Percentiles rank a stretch among this genome's conserved stretches.
Conservation (phyloP, 345 rosid genomes). For the Eucalyptus polybractea region DNA sequence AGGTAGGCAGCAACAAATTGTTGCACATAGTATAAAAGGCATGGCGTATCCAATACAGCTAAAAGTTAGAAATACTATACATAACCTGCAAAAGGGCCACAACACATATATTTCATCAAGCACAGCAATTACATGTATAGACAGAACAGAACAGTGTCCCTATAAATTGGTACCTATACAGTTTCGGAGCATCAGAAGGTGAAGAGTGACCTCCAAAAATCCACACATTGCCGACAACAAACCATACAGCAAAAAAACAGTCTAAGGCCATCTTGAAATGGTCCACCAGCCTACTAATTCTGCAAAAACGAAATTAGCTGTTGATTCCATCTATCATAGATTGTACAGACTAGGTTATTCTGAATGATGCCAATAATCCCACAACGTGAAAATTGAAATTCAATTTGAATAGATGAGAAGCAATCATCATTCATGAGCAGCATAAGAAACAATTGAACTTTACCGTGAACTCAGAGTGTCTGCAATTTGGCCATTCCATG, state of each 20-base stretch:
- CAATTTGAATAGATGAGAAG: background rate
- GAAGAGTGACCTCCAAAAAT: slow-evolving; percentile 74
- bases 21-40: slow-evolving; percentile 88
- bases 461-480: slow-evolving; percentile 41
- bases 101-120: background rate
- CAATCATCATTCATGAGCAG: background rate
- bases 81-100: slow-evolving; percentile 43
- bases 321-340: background rate
- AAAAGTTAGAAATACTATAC: slow-evolving; percentile 85
- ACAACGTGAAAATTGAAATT: background rate
- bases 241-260: slow-evolving; percentile 94
- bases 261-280: slow-evolving; percentile 86
- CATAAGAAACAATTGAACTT: background rate
- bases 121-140: background rate
- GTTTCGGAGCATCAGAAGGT: slow-evolving; percentile 78
- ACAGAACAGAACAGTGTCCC: background rate
- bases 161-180: slow-evolving; percentile 42
- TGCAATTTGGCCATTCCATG: slow-evolving; percentile 15
- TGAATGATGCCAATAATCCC: background rate
- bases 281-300: slow-evolving; percentile 60
- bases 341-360: background rate
- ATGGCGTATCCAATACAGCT: slow-evolving; percentile 91
- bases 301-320: slow-evolving; percentile 5
- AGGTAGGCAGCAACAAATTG: slow-evolving; percentile 86
- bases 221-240: slow-evolving; percentile 95